phyloP scores from a whole-genome alignment of 2,329 filamentous ascomycete genomes.

The Gnomoniopsis smithogilvyi region DNA sequence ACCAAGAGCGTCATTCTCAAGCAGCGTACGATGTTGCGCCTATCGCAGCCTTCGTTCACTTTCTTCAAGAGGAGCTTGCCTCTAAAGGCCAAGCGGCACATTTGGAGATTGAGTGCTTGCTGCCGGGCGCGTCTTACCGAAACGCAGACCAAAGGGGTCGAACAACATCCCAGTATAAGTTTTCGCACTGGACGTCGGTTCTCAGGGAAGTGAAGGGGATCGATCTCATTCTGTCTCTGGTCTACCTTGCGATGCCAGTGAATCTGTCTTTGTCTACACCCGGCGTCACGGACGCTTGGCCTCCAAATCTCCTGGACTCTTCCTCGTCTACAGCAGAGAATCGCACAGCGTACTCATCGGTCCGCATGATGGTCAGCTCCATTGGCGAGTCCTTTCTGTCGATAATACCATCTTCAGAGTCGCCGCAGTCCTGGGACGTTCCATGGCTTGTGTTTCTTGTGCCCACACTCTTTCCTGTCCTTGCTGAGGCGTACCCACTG shows the following conservation, averaged over 20 bases:
- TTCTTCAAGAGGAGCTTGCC: no score
- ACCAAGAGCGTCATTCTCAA: no score
- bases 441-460: neutral
- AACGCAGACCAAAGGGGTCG: neutral
- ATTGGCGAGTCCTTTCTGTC: neutral
- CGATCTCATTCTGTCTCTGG: neutral
- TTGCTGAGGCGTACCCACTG: neutral
- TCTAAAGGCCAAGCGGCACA: no score
- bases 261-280: neutral
- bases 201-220: neutral
- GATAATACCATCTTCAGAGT: neutral
- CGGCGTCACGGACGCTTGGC: neutral
- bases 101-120: no score
- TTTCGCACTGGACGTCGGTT: neutral
- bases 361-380: constrained; percentile 4
- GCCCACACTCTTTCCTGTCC: neutral
- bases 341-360: constrained; percentile 7
- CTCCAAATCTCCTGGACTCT: neutral
- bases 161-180: neutral
- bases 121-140: no score
- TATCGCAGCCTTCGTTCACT: no score
- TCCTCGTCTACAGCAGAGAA: neutral
- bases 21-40: no score
- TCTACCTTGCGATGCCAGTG: neutral
- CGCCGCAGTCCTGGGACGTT: neutral